Evolutionary conservation across 257 asterid species (phyloP).

Genomic region (Solanum rostratum): DNA sequence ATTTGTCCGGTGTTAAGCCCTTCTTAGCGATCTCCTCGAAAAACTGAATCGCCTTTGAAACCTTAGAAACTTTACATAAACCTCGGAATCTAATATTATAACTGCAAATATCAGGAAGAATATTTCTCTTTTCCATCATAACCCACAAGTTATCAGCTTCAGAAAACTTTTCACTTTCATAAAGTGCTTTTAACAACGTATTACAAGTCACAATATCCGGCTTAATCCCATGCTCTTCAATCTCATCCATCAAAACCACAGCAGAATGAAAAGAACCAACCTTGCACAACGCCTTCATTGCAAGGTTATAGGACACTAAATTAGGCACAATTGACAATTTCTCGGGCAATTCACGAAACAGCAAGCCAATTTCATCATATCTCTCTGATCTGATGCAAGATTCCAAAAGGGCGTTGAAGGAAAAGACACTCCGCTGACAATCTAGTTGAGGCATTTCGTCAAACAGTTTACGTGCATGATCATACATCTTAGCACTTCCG

Average conservation of each 20-base stretch:
- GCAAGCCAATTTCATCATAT: constrained; percentile 12
- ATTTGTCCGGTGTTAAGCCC: constrained; percentile 19
- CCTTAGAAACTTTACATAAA: constrained; percentile 12
- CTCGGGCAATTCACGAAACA: constrained; percentile 24
- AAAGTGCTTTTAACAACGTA: constrained; percentile 20
- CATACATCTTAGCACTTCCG: constrained; percentile 32
- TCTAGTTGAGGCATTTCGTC: constrained; percentile 44
- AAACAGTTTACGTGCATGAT: constrained; percentile 39
- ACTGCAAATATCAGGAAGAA: constrained; percentile 22
- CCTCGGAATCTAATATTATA: constrained; percentile 29
- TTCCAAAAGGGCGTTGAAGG: constrained; percentile 38
- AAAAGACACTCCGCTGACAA: constrained; percentile 29
- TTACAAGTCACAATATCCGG: constrained; percentile 22
- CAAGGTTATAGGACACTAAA: constrained; percentile 22
- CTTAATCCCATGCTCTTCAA: constrained; percentile 19
- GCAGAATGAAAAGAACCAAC: constrained; percentile 30
- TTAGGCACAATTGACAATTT: constrained; percentile 29
- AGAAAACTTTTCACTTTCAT: constrained; percentile 1
- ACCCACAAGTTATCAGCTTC: constrained; percentile 38
- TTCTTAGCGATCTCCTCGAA: constrained; percentile 21
- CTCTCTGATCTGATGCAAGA: constrained; percentile 23
- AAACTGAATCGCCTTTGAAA: constrained; percentile 21
- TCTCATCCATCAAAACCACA: constrained; percentile 21
- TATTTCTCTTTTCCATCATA: constrained; percentile 30
- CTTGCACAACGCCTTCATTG: constrained; percentile 26